Evolutionary conservation across 345 rosid species (phyloP), one percentile per base, ranked within the genome.

Genomic region (Noccaea caerulescens): DNA sequence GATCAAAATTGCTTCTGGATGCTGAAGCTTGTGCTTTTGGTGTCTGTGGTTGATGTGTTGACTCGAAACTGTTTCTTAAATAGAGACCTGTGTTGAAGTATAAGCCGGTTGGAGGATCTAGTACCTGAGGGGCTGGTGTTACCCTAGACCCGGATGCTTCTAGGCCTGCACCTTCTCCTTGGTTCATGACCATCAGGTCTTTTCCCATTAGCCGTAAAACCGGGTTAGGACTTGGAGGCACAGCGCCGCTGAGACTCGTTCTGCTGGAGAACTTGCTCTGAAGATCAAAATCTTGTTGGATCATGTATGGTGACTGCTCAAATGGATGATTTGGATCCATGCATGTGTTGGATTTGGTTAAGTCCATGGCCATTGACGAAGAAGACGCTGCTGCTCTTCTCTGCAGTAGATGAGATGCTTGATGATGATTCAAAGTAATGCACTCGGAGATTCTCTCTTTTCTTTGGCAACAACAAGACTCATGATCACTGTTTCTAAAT

Each of bases 201-300:
- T 94, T 94, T 33, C 99, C 99, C 99, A 94, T 94, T 80, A 94
- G 79, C 82, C 99, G 82, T 42, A 94, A 89, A 63, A 91, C 66
- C 1, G 97, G 91, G 78, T 82, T 91, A 23, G 96, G 96, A 81
- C 91, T 86, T 30, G 88, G 78, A 77, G 93, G 80, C 61, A 83
- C 91, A 71, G 63, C 23, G 34, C 80, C 80, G 64, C 61, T 86
- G 60, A 55, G 38, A 16, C 27, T 75, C 33, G 14, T 51, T 63
- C 71, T 69, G 66, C 32, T 56, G 10, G 63, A 46, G 47, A 75
- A 68, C 36, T 53, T 68, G 12, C 73, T 68, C 44, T 54, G 69
- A 52, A 41, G 41, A 59, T 75, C 58, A 1, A 63, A 18, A 20
- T 82, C 63, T 79, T 83, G 67, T 8, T 55, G 75, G 53, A 49